These are phyloP conservation scores for Chaetomium sp. DNA, from an alignment of 2,329 filamentous ascomycete species.

Conservation along the genomic window DNA sequence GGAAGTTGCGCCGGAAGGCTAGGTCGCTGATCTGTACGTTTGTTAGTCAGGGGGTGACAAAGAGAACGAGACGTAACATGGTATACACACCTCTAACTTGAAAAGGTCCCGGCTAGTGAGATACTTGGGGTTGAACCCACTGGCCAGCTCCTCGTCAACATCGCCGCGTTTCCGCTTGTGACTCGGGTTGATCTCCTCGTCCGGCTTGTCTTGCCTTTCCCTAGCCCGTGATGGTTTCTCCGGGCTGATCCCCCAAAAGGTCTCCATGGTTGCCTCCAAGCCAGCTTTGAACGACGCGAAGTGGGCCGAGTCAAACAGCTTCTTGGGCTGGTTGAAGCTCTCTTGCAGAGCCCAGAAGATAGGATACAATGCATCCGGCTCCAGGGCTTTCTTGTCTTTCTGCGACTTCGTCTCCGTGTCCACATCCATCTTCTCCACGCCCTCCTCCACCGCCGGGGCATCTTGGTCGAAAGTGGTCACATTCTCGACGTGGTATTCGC, in stretches of 20 bases:
- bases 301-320: constrained; percentile 64
- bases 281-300: constrained; percentile 78
- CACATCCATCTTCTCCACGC: constrained; percentile 57
- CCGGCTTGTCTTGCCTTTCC: constrained; percentile 32
- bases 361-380: constrained; percentile 72
- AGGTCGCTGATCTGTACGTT: constrained; percentile 71
- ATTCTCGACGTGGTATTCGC: constrained; percentile 95
- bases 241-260: constrained; percentile 47
- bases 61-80: background rate
- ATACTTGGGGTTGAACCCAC: constrained; percentile 93
- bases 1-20: constrained; percentile 86
- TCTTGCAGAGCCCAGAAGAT: constrained; percentile 92
- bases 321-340: constrained; percentile 83
- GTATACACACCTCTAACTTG: constrained; percentile 68
- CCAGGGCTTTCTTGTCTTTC: constrained; percentile 40
- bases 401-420: constrained; percentile 45
- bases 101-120: constrained; percentile 96
- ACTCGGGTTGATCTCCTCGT: constrained; percentile 58
- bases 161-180: constrained; percentile 64
- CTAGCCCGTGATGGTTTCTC: constrained; percentile 42
- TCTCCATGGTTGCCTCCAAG: constrained; percentile 58
- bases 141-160: constrained; percentile 57
- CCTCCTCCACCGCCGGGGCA: constrained; percentile 29
- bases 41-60: background rate
- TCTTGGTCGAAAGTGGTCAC: constrained; percentile 73